A percentile compares a stretch with the other conserved stretches of the same genome.
Evolutionary conservation across 2,329 filamentous ascomycete genomes (phyloP).

Genomic region (Canariomyces notabilis): DNA sequence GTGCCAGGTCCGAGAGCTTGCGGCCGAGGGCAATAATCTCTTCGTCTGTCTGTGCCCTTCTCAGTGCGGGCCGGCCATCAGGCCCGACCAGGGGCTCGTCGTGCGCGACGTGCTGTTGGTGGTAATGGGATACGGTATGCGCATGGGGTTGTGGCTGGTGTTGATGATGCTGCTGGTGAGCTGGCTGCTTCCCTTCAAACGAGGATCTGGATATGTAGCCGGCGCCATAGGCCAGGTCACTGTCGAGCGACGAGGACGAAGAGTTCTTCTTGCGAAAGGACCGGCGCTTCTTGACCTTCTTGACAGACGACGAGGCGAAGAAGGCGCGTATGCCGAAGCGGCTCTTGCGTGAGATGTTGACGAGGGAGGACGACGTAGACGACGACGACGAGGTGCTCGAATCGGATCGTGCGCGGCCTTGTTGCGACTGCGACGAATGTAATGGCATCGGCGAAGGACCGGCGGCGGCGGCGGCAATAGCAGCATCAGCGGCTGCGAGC

Average conservation of each 20-base stretch:
- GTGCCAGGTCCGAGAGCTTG: conserved; percentile 49
- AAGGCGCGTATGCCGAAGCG: conserved; percentile 31
- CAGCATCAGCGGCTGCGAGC: conserved; percentile 26
- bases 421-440: conserved; percentile 11
- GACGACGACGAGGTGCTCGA: conserved; percentile 31
- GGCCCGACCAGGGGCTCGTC: conserved; percentile 18
- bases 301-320: conserved; percentile 27
- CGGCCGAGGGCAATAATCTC: conserved; percentile 54
- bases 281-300: conserved; percentile 33
- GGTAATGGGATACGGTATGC: conserved; percentile 10
- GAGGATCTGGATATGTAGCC: conserved; percentile 36
- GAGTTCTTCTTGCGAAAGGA: conserved; percentile 47
- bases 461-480: conserved; percentile 16
- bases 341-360: conserved; percentile 32
- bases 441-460: neutral
- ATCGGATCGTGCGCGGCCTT: conserved; percentile 23
- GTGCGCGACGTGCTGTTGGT: conserved; percentile 8
- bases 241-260: conserved; percentile 52
- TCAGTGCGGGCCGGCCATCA: conserved; percentile 23
- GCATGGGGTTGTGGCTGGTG: conserved; percentile 1
- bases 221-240: conserved; percentile 52
- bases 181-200: conserved; percentile 10
- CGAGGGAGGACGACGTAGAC: conserved; percentile 32
- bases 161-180: conserved; percentile 10
- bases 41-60: conserved; percentile 45